These are phyloP conservation scores for Arthroderma uncinatum DNA, from an alignment of 2,329 filamentous ascomycete genomes.

Conservation along the genomic window DNA sequence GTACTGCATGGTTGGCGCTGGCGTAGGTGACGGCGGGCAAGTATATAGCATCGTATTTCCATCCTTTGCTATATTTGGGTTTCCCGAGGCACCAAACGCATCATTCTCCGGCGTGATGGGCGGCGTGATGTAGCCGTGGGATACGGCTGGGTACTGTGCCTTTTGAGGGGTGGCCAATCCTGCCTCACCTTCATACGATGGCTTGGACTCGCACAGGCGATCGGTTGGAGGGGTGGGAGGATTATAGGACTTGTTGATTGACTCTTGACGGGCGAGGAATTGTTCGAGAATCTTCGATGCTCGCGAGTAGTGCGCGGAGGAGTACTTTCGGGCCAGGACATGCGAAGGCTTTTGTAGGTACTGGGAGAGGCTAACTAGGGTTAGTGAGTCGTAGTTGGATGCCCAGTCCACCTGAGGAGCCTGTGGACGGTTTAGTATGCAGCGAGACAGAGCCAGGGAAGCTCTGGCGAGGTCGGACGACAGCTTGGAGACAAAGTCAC, in stretches of 20 bases:
- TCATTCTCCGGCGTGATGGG: constrained; percentile 39
- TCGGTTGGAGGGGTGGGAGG: constrained; percentile 34
- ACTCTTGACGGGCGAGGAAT: constrained; percentile 54
- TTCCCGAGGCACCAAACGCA: constrained; percentile 28
- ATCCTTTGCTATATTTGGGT: constrained; percentile 25
- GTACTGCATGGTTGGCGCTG: constrained; percentile 28
- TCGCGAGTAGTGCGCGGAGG: constrained; percentile 52
- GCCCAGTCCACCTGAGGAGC: constrained; percentile 66
- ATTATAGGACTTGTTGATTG: constrained; percentile 38
- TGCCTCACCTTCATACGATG: constrained; percentile 30
- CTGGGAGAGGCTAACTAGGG: constrained; percentile 51
- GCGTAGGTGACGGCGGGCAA: constrained; percentile 31
- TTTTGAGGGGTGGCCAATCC: constrained; percentile 37
- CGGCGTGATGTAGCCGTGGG: constrained; percentile 38
- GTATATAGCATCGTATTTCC: constrained; percentile 16
- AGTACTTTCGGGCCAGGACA: constrained; percentile 58
- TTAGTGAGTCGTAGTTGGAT: constrained; percentile 41
- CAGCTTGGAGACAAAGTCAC: constrained; percentile 87
- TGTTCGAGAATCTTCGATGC: constrained; percentile 55
- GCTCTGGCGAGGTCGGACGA: constrained; percentile 85
- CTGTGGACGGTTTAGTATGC: constrained; percentile 72
- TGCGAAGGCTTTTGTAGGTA: constrained; percentile 56
- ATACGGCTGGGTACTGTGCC: constrained; percentile 25
- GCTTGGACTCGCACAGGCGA: constrained; percentile 28
- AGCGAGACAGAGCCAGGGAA: constrained; percentile 73